Evolutionary conservation across 1,284 basidiomycete genomes (phyloP), one percentile per base, ranked within the genome.

Genomic region (Anthracocystis panici-leucophaei): DNA sequence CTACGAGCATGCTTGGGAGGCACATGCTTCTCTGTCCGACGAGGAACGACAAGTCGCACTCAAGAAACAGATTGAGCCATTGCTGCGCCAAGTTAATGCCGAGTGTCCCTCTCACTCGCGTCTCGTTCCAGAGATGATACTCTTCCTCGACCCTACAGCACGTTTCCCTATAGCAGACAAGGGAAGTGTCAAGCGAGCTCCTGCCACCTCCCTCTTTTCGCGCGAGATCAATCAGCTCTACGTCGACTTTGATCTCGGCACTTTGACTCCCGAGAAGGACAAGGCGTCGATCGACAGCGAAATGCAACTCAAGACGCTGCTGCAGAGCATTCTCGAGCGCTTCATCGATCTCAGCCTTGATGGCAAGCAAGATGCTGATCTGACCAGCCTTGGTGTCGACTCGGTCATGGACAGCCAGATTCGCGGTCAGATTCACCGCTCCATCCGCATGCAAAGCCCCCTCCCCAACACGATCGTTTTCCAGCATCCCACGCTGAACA

Each of bases 361-460:
- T 5, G 57, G 48, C 18, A 78, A 87, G 29, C 75, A 83, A 38
- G 84, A 86, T 54, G 80, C 83, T 12, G 52, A 75, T 55, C 20
- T 86, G 20, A 88, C 88, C 61, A 70, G 85, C 9, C 86, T 87
- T 31, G 90, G 89, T 25, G 86, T 91, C 41, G 89, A 90, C 79
- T 90, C 89, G 10, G 82, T 91, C 11, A 88, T 89, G 72, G 89
- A 88, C 16, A 88, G 88, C 5, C 85, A 89, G 25, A 87, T 91
- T 33, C 84, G 89, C 5, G 61, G 65, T 42, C 50, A 60, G 48
- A 59, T 76, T 11, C 61, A 76, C 41, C 68, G 69, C 11, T 49
- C 62, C 5, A 27, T 67, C 12, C 65, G 60, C 29, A 60, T 67
- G 57, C 41, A 31, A 1, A 20, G 56, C 0, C 65, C 66, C 11